Evolutionary conservation across 2,329 filamentous ascomycete genomes (phyloP).

Genomic region (Amauroascus niger): DNA sequence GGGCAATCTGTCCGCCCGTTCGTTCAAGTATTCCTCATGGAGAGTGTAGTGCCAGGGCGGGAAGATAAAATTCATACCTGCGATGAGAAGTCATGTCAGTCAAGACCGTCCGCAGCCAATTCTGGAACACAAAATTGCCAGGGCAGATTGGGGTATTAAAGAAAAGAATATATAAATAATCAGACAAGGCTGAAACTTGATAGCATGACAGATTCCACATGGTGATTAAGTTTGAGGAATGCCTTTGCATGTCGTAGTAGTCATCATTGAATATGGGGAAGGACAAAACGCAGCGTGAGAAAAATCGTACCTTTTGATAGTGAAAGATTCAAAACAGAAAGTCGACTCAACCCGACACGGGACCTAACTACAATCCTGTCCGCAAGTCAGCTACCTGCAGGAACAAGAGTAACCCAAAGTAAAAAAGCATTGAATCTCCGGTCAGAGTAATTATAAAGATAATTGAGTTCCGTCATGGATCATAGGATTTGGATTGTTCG

Average conservation of each 20-base stretch:
- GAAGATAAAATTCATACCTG: constrained; percentile 11
- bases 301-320: constrained; percentile 38
- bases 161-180: constrained; percentile 27
- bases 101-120: constrained; percentile 13
- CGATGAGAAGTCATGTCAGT: constrained; percentile 10
- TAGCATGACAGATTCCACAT: constrained; percentile 53
- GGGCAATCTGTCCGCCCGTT: constrained; percentile 59
- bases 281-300: constrained; percentile 12
- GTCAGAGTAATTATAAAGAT: constrained; percentile 52
- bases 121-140: not conserved
- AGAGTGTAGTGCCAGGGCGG: constrained; percentile 9
- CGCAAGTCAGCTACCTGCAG: constrained; percentile 8
- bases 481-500: constrained; percentile 53
- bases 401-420: constrained; percentile 6
- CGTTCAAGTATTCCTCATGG: constrained; percentile 57
- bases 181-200: constrained; percentile 64
- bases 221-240: constrained; percentile 58
- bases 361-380: too few species aligned
- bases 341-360: too few species aligned
- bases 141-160: not conserved
- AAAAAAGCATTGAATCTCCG: constrained; percentile 10
- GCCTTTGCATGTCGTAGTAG: constrained; percentile 53
- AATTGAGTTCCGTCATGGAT: constrained; percentile 43
- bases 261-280: constrained; percentile 48
- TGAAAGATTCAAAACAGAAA: not conserved